These are phyloP conservation scores for Paraleonurus japonicus DNA, from an alignment of 257 asterid species.

Conservation along the genomic window DNA sequence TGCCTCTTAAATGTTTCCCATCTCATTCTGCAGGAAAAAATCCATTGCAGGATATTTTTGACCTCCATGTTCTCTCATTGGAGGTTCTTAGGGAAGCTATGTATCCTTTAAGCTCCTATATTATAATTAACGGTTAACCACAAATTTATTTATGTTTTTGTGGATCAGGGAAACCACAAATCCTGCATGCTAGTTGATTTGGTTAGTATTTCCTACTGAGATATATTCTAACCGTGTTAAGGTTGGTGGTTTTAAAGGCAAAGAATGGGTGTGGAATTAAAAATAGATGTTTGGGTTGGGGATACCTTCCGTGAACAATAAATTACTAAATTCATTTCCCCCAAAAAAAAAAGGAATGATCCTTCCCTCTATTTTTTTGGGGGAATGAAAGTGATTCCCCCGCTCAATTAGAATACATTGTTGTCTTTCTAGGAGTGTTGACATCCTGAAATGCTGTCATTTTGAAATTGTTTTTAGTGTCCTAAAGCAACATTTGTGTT, in stretches of 20 bases:
- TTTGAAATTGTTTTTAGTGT: background rate
- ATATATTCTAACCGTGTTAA: constrained; percentile 15
- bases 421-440: background rate
- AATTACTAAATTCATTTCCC: background rate
- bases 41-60: constrained; percentile 51
- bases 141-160: constrained; percentile 5
- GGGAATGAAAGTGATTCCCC: background rate
- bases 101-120: constrained; percentile 71
- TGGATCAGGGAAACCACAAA: constrained; percentile 18
- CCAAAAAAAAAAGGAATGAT: background rate
- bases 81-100: constrained; percentile 93
- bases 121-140: constrained; percentile 9
- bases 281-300: background rate
- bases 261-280: background rate
- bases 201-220: constrained; percentile 16
- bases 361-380: background rate
- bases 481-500: background rate
- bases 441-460: background rate
- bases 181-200: constrained; percentile 19
- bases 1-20: constrained; percentile 17
- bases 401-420: background rate
- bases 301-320: background rate
- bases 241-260: background rate
- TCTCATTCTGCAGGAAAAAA: constrained; percentile 53
- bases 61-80: constrained; percentile 88